Conservation (phyloP, 768 basidiomycete species). For the Megacollybia marginata region DNA sequence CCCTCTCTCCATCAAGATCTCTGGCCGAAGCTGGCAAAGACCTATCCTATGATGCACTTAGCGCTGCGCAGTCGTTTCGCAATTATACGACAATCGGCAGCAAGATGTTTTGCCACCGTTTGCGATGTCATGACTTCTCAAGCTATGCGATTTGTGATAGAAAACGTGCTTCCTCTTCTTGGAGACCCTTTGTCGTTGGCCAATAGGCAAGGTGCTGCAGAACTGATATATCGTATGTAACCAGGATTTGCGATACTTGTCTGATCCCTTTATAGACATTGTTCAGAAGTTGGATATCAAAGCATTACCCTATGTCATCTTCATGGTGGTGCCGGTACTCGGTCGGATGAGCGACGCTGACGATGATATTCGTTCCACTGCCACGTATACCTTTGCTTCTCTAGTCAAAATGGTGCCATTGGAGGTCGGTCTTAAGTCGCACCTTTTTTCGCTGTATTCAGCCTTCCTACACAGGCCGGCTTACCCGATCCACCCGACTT, state of each 20-base stretch:
- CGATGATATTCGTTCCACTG: constrained; percentile 84
- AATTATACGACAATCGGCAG: constrained; percentile 83
- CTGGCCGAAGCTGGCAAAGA: constrained; percentile 56
- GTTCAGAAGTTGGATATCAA: constrained; percentile 90
- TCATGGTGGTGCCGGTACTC: constrained; percentile 91
- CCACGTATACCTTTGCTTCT: constrained; percentile 97
- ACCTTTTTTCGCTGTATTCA: background rate
- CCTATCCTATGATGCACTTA: constrained; percentile 70
- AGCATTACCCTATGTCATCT: constrained; percentile 92
- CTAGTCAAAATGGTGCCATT: constrained; percentile 98
- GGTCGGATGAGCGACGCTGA: constrained; percentile 96
- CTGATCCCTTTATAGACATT: constrained; percentile 52
- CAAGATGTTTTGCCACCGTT: constrained; percentile 80
- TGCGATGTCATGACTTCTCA: constrained; percentile 81
- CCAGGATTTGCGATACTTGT: background rate
- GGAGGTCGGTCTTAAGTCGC: constrained; percentile 49
- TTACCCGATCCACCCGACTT: constrained; percentile 95
- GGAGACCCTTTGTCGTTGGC: constrained; percentile 67
- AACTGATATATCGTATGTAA: constrained; percentile 85
- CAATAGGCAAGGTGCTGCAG: constrained; percentile 85
- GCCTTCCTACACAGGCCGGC: constrained; percentile 56
- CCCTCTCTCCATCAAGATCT: constrained; percentile 68
- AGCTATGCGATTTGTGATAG: constrained; percentile 87
- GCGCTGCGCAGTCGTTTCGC: constrained; percentile 84
- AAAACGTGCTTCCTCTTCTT: constrained; percentile 72